Conservation (phyloP, 2,329 filamentous ascomycete species). For the Leptographium lundbergii region DNA sequence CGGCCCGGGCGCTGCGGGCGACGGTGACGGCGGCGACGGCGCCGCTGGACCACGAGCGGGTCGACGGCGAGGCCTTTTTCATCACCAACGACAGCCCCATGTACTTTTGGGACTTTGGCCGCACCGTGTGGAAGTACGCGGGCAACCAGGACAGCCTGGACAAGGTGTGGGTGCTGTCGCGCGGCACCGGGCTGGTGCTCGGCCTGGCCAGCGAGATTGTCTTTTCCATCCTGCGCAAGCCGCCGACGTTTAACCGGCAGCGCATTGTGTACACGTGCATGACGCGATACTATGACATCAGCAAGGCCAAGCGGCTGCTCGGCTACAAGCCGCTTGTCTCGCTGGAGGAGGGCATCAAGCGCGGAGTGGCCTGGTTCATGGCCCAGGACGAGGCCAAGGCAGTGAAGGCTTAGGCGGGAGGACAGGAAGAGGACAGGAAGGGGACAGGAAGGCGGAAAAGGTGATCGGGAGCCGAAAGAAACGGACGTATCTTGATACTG, state of each 20-base stretch:
- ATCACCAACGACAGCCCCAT: slow-evolving; percentile 81
- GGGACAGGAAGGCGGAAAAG: background rate
- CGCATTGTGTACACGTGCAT: slow-evolving; percentile 56
- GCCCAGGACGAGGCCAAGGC: slow-evolving; percentile 38
- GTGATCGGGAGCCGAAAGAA: background rate
- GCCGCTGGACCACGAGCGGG: slow-evolving; percentile 57
- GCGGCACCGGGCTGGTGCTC: slow-evolving; percentile 36
- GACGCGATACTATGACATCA: slow-evolving; percentile 66
- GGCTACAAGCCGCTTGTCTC: slow-evolving; percentile 57
- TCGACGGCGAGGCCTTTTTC: slow-evolving; percentile 80
- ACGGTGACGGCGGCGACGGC: slow-evolving; percentile 42
- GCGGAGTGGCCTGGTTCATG: slow-evolving; percentile 41
- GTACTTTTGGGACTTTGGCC: slow-evolving; percentile 83
- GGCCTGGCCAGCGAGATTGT: slow-evolving; percentile 41
- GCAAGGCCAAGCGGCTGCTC: slow-evolving; percentile 58
- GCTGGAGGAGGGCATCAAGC: slow-evolving; percentile 50
- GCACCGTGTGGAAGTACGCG: slow-evolving; percentile 59
- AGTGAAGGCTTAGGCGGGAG: slow-evolving; percentile 2
- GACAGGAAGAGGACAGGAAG: background rate
- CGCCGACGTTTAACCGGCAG: slow-evolving; percentile 45
- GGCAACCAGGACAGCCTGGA: slow-evolving; percentile 39
- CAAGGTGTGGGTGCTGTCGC: slow-evolving; percentile 41
- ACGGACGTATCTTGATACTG: background rate
- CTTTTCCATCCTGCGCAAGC: slow-evolving; percentile 34
- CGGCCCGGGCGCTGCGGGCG: slow-evolving; percentile 57